phyloP scores from a whole-genome alignment of 2,329 filamentous ascomycete genomes.

The Ophiocordyceps polyrhachis-furcata region DNA sequence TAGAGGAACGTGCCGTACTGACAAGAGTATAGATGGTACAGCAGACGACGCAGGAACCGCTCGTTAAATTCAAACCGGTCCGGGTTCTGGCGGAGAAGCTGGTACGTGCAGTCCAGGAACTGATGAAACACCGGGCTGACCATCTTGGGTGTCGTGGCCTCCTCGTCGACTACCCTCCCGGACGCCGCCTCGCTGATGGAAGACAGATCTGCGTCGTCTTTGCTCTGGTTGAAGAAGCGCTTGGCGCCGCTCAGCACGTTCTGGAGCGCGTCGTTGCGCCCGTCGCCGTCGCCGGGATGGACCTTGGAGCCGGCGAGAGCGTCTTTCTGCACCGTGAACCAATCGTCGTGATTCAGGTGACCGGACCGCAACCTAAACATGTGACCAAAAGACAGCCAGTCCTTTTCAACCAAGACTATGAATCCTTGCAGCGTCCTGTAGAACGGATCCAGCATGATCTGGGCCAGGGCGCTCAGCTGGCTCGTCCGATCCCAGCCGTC shows the following conservation, averaged over 20 bases:
- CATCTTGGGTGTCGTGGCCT: conserved; percentile 70
- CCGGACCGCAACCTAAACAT: conserved; percentile 93
- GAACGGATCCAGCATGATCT: conserved; percentile 89
- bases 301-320: conserved; percentile 44
- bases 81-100: conserved; percentile 69
- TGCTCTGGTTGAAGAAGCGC: conserved; percentile 67
- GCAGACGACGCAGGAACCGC: conserved; percentile 67
- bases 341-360: conserved; percentile 75
- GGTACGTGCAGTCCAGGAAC: conserved; percentile 87
- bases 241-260: conserved; percentile 75
- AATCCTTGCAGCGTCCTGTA: conserved; percentile 90
- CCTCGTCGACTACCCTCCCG: conserved; percentile 27
- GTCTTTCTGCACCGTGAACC: conserved; percentile 81
- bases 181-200: conserved; percentile 21
- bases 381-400: conserved; percentile 94
- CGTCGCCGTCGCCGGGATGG: conserved; percentile 42
- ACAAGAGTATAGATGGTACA: conserved; percentile 90
- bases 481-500: conserved; percentile 97
- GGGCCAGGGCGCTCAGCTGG: conserved; percentile 77
- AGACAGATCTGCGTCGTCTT: conserved; percentile 42
- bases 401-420: conserved; percentile 86
- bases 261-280: conserved; percentile 57
- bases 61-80: conserved; percentile 93
- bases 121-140: conserved; percentile 95
- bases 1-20: conserved; percentile 95